Conservation (phyloP, 2,329 filamentous ascomycete genomes). For the Clonostachys chloroleuca region DNA sequence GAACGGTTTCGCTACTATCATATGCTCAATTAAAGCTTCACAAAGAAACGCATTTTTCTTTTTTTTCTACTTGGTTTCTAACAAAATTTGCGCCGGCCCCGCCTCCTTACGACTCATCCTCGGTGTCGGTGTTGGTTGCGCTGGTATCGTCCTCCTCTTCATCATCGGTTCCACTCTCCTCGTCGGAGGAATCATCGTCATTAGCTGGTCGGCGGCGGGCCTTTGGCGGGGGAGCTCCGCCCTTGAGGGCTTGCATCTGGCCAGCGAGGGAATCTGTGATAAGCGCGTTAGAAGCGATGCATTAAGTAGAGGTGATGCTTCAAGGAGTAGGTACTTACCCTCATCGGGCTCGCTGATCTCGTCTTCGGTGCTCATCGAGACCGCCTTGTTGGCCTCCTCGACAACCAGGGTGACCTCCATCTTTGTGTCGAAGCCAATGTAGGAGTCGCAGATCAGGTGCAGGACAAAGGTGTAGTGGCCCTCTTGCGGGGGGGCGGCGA, state of each 20-base stretch:
- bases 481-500: constrained; percentile 86
- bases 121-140: constrained; percentile 65
- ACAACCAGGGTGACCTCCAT: constrained; percentile 86
- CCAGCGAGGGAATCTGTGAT: constrained; percentile 77
- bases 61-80: no score
- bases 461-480: constrained; percentile 94
- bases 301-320: no score
- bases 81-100: no score
- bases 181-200: constrained; percentile 61
- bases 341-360: constrained; percentile 98
- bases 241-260: constrained; percentile 85
- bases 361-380: constrained; percentile 76
- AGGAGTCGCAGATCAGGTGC: constrained; percentile 91
- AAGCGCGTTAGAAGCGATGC: constrained; percentile 7
- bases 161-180: constrained; percentile 69
- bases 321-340: constrained; percentile 54
- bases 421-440: constrained; percentile 90
- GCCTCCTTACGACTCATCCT: constrained; percentile 46
- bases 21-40: no score
- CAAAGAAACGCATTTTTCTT: no score
- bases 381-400: constrained; percentile 83
- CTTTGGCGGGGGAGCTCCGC: constrained; percentile 52
- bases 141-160: constrained; percentile 67
- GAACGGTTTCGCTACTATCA: no score
- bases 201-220: constrained; percentile 45